Base-by-base conservation (phyloP, 2,329 filamentous ascomycete species). In the Aspergillus chevalieri region DNA sequence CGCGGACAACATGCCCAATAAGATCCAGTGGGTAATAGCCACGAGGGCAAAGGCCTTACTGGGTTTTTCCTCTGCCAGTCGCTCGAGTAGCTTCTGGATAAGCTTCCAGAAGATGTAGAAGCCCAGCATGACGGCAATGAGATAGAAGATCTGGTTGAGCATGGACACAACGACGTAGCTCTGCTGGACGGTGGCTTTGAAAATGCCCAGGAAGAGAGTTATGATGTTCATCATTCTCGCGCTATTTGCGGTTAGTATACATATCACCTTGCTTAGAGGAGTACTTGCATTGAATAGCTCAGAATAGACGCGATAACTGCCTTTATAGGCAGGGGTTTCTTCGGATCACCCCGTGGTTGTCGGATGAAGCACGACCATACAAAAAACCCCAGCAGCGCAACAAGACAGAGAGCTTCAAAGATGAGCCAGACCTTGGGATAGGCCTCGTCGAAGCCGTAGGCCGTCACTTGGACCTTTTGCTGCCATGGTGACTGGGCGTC, bases 121-220 rank as follows among this genome's bases (percentile, higher is more conserved):
- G 10, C 57, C 36, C 12, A 63, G 7, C 17, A 53, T 51, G 9
- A 46, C 17, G 2, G 34, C 50, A 9, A 54, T 6, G n/a, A 55
- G 15, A 24, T 7, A 9, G 49, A 64, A 64, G 17, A 62, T 55
- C 1, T 47, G 26, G 8, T 44, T 10, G 12, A 63, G 43, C 49
- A 64, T 60, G 6, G 50, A 33, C n/a, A 46, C 30, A 44, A 62
- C 54, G 6, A 55, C 30, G 22, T 56, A 63, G 48, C 57, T 62
- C 28, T 52, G 39, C 3, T 50, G 57, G 21, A 63, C 56, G 3
- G 22, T 46, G 6, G 47, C 41, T 3, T 52, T 44, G 14, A 58
- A 53, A 14, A 61, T 28, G 30, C 41, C 46, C 3, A 62, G 43
- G 21, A 57, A 53, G 34, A 52, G 39, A 9, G 44, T 39, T n/a